These are phyloP conservation scores for Fraxinus albicans DNA, from an alignment of 305 asterid species.

Conservation along the genomic window DNA sequence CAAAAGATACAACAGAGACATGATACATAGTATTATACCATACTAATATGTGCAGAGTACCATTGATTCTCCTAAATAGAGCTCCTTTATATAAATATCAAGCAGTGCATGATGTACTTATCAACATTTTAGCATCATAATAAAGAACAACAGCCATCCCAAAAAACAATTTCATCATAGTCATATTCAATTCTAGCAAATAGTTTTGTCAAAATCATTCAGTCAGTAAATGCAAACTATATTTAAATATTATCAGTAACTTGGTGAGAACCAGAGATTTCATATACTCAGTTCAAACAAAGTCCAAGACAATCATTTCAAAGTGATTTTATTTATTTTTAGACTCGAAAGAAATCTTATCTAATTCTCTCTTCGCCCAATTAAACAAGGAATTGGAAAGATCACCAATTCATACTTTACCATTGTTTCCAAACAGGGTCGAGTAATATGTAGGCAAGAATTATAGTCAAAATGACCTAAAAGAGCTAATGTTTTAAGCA, in stretches of 20 bases:
- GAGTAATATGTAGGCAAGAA: neutral
- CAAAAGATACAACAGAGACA: neutral
- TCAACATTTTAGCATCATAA: neutral
- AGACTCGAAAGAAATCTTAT: neutral
- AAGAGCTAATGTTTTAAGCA: neutral
- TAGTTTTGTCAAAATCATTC: neutral
- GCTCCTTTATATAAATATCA: neutral
- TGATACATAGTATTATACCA: neutral
- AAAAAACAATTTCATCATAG: neutral
- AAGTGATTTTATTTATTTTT: neutral
- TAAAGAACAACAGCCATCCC: neutral
- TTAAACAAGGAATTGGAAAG: neutral
- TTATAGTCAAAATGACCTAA: neutral
- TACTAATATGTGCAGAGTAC: neutral
- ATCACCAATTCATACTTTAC: neutral
- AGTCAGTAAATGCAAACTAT: neutral
- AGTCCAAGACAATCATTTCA: neutral
- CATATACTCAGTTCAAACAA: neutral
- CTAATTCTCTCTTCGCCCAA: neutral
- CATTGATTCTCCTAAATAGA: neutral
- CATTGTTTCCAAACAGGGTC: neutral
- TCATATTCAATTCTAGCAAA: neutral
- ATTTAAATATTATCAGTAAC: neutral
- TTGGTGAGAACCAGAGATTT: neutral
- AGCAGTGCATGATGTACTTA: neutral